Percentiles rank a stretch among this genome's conserved stretches.
These are phyloP conservation scores for Pistacia integerrima DNA, from an alignment of 345 rosid genomes.

Conservation along the genomic window DNA sequence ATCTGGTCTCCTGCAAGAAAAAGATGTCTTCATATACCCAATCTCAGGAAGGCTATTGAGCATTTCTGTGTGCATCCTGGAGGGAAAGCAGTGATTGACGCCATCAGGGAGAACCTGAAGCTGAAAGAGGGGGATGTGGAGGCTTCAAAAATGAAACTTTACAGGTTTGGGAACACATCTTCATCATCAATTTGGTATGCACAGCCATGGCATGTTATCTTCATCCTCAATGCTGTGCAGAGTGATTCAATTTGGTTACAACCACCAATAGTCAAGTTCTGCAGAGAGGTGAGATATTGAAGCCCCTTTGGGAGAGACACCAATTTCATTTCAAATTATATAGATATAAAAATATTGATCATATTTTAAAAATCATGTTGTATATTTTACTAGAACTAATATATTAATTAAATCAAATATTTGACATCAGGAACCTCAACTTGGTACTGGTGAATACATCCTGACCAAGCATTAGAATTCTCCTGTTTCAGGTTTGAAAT, in stretches of 20 bases:
- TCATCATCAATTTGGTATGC: constrained; percentile 28
- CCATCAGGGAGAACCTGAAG: constrained; percentile 7
- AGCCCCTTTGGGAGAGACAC: too few species aligned
- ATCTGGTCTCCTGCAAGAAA: not conserved
- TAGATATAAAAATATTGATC: not conserved
- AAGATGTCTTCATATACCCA: not conserved
- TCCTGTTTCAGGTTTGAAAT: constrained; percentile 12
- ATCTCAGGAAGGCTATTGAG: constrained; percentile 28
- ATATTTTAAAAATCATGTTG: too few species aligned
- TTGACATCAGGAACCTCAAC: constrained; percentile 14
- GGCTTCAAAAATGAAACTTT: constrained; percentile 28
- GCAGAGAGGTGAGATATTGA: too few species aligned
- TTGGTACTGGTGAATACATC: not conserved
- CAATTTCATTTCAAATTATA: not conserved
- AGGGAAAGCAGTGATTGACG: constrained; percentile 27
- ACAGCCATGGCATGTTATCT: not conserved
- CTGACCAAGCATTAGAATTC: constrained; percentile 18
- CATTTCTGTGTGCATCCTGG: constrained; percentile 30
- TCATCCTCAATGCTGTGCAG: too few species aligned
- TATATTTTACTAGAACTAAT: too few species aligned
- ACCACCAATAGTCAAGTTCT: too few species aligned
- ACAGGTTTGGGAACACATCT: constrained; percentile 28
- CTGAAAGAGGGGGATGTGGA: constrained; percentile 17
- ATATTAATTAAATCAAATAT: not conserved
- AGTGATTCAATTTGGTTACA: too few species aligned